Percentiles rank a stretch among this genome's conserved stretches.
Conservation (phyloP, 345 rosid genomes). For the Pugionium cornutum region DNA sequence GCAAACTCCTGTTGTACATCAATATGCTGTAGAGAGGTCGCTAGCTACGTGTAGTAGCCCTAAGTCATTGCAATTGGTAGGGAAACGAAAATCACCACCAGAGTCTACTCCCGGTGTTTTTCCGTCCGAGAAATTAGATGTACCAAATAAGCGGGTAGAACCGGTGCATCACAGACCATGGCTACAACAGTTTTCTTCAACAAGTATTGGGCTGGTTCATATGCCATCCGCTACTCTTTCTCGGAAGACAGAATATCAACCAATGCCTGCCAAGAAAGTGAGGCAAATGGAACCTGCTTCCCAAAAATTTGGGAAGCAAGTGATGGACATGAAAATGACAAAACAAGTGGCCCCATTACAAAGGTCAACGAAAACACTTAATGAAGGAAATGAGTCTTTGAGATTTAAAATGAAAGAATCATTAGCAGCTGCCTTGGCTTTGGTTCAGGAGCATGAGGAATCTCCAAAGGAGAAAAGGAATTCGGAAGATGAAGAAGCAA, state of each 20-base stretch:
- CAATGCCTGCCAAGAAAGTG: slow-evolving; percentile 45
- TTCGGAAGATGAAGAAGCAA: slow-evolving; percentile 43
- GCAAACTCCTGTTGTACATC: slow-evolving; percentile 20
- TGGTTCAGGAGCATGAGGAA: slow-evolving; percentile 52
- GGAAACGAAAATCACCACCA: slow-evolving; percentile 63
- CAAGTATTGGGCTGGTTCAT: slow-evolving; percentile 38
- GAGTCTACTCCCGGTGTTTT: slow-evolving; percentile 43
- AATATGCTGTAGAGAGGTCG: slow-evolving; percentile 9
- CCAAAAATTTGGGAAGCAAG: slow-evolving; percentile 46
- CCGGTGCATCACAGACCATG: slow-evolving; percentile 82
- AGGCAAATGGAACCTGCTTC: slow-evolving; percentile 44
- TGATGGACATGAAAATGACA: slow-evolving; percentile 38
- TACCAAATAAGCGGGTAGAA: slow-evolving; percentile 53
- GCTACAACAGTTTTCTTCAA: slow-evolving; percentile 54
- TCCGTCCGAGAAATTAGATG: slow-evolving; percentile 38
- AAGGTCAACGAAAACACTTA: slow-evolving; percentile 42
- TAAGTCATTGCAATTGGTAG: slow-evolving; percentile 39
- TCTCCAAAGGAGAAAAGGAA: slow-evolving; percentile 40
- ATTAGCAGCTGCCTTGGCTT: slow-evolving; percentile 77
- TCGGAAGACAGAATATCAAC: slow-evolving; percentile 44
- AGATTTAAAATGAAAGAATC: slow-evolving; percentile 91
- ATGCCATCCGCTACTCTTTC: slow-evolving; percentile 39
- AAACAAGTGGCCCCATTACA: slow-evolving; percentile 43
- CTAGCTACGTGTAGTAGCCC: slow-evolving; percentile 1
- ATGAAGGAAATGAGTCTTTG: slow-evolving; percentile 60